Conservation (phyloP, 768 basidiomycete genomes). For the Lyophyllum shimeji region DNA sequence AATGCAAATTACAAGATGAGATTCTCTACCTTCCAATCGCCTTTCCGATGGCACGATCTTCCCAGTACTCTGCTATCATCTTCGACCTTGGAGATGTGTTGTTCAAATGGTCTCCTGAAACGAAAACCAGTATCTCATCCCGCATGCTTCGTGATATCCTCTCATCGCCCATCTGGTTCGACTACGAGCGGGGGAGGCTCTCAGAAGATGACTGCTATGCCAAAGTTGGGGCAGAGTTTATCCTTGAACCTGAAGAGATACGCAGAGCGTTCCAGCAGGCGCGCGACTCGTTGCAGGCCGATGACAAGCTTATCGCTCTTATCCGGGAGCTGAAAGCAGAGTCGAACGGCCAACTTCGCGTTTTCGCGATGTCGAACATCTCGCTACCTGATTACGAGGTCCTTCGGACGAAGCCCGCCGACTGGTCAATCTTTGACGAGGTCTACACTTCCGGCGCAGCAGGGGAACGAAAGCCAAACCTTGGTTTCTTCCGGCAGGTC, state of each 20-base stretch:
- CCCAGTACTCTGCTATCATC: slow-evolving; percentile 36
- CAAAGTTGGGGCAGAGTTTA: slow-evolving; percentile 38
- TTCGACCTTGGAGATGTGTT: slow-evolving; percentile 59
- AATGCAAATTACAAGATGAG: slow-evolving; percentile 2
- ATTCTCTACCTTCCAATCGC: not conserved
- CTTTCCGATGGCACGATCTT: slow-evolving; percentile 8
- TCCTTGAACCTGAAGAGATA: slow-evolving; percentile 37
- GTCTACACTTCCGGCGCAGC: slow-evolving; percentile 52
- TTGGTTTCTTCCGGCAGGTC: slow-evolving; percentile 53
- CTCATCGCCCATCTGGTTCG: slow-evolving; percentile 47
- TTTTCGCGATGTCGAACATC: slow-evolving; percentile 64
- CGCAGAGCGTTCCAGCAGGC: slow-evolving; percentile 45
- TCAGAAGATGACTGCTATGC: slow-evolving; percentile 44
- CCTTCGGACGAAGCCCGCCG: slow-evolving; percentile 42
- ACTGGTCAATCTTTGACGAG: slow-evolving; percentile 48
- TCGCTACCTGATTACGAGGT: slow-evolving; percentile 50
- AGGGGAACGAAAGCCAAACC: slow-evolving; percentile 56
- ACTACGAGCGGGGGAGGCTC: slow-evolving; percentile 51
- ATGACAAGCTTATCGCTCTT: slow-evolving; percentile 44
- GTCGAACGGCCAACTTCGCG: slow-evolving; percentile 30
- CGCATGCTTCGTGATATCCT: slow-evolving; percentile 41
- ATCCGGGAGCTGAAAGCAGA: slow-evolving; percentile 45
- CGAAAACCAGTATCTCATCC: slow-evolving; percentile 42
- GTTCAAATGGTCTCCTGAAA: slow-evolving; percentile 51
- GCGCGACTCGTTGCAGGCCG: slow-evolving; percentile 43